A percentile compares a stretch with the other conserved stretches of the same genome.
phyloP scores from a whole-genome alignment of 1,284 basidiomycete genomes.

The Tilletia setariae region DNA sequence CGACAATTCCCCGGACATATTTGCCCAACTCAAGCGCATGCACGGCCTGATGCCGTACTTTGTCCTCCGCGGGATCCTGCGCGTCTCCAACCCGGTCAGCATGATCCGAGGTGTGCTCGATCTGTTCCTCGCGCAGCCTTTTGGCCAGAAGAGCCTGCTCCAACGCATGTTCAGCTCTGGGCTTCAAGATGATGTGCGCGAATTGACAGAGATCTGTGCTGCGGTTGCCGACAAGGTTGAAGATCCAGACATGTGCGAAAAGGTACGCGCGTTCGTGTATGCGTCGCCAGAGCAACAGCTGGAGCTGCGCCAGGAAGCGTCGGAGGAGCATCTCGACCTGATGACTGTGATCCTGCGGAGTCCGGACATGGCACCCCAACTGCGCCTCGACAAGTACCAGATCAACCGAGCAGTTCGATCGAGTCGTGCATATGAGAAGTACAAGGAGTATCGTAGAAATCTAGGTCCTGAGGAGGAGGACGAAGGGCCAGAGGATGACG shows the following conservation, averaged over 20 bases:
- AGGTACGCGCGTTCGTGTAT: constrained; percentile 79
- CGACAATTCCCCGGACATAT: constrained; percentile 85
- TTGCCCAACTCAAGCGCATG: constrained; percentile 81
- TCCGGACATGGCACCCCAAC: constrained; percentile 65
- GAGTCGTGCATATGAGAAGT: constrained; percentile 45
- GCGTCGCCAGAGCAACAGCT: constrained; percentile 83
- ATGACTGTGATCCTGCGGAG: constrained; percentile 79
- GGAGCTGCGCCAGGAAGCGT: constrained; percentile 53
- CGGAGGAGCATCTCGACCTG: constrained; percentile 71
- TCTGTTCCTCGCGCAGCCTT: constrained; percentile 95
- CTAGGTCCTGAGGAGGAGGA: constrained; percentile 59
- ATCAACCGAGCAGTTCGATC: constrained; percentile 47
- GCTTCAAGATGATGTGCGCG: constrained; percentile 79
- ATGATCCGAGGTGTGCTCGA: constrained; percentile 93
- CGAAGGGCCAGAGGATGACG: constrained; percentile 59
- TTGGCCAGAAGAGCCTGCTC: constrained; percentile 79
- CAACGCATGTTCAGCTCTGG: constrained; percentile 89
- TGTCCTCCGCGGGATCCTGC: constrained; percentile 83
- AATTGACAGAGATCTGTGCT: constrained; percentile 78
- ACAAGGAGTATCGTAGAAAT: constrained; percentile 39
- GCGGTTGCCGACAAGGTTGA: constrained; percentile 83
- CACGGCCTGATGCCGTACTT: constrained; percentile 98
- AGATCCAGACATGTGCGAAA: constrained; percentile 80
- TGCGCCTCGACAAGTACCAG: constrained; percentile 31
- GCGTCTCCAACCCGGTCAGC: constrained; percentile 88